Percentiles rank a stretch among this genome's conserved stretches.
Conservation (phyloP, 441 rosid genomes). For the Omphalea diandra region DNA sequence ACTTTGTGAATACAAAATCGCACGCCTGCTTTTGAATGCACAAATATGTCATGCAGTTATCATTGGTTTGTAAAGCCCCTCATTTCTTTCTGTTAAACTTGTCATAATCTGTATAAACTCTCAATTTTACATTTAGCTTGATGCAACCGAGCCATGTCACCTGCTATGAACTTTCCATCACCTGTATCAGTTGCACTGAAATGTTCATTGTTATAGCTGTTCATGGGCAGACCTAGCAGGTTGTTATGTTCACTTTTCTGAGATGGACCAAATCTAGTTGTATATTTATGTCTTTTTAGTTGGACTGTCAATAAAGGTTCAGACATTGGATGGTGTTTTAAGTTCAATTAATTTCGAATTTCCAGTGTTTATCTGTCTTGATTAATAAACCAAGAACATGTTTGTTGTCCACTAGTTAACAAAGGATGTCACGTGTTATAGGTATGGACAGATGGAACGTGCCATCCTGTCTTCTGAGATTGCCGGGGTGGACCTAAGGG, state of each 20-base stretch:
- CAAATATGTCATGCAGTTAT: background rate
- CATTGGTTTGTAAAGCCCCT: background rate
- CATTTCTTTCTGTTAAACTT: background rate
- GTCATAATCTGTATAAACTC: background rate
- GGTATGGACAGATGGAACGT: constrained; percentile 97
- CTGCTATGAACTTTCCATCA: background rate
- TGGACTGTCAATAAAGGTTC: background rate
- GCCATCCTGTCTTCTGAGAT: constrained; percentile 89
- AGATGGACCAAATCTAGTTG: background rate
- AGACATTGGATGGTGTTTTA: too few species aligned
- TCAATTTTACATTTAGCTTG: too few species aligned
- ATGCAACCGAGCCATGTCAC: background rate
- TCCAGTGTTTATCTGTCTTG: background rate
- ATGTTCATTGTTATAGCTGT: background rate
- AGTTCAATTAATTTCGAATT: background rate
- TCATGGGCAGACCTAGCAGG: too few species aligned
- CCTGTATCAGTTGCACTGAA: background rate
- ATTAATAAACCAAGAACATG: constrained; percentile 13
- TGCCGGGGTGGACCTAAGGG: constrained; percentile 87
- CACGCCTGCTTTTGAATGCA: background rate
- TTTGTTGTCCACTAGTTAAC: constrained; percentile 22
- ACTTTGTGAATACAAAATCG: background rate
- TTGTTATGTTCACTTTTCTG: background rate
- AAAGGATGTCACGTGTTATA: constrained; percentile 35
- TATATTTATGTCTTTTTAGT: background rate